phyloP scores from a whole-genome alignment of 345 rosid species.

The Syzygium oleosum region DNA sequence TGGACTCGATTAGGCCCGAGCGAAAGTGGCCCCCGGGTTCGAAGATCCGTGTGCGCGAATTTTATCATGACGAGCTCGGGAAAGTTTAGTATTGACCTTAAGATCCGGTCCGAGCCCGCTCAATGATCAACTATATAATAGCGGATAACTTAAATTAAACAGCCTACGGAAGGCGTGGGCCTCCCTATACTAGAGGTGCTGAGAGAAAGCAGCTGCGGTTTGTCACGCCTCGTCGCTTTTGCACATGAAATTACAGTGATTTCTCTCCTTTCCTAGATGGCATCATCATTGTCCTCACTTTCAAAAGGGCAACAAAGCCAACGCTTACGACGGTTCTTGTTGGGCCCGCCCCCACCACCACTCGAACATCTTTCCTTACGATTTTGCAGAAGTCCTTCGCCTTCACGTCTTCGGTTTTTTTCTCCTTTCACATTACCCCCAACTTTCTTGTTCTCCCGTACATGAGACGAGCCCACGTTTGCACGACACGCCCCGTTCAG shows the following conservation, averaged over 20 bases:
- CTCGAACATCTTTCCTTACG: background rate
- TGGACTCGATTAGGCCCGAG: background rate
- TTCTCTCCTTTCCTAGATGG: too few species aligned
- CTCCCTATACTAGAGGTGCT: too few species aligned
- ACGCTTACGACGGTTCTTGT: background rate
- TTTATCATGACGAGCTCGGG: background rate
- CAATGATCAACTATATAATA: background rate
- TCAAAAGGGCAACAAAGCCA: background rate
- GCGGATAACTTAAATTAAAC: too few species aligned
- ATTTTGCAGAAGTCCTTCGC: background rate
- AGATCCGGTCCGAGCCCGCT: background rate
- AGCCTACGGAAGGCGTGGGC: background rate
- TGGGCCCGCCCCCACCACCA: background rate
- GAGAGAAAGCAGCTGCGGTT: background rate
- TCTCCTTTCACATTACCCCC: too few species aligned
- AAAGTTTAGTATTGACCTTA: background rate
- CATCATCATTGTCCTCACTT: too few species aligned
- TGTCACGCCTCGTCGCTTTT: too few species aligned
- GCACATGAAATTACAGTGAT: too few species aligned
- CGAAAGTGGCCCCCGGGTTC: background rate
- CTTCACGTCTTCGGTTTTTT: background rate
- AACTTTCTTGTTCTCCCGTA: too few species aligned
- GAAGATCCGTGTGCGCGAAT: background rate
- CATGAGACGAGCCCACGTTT: too few species aligned
- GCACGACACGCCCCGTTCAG: background rate